Base-by-base conservation (phyloP, 2,329 filamentous ascomycete species). In the Aspergillus fumigatus region DNA sequence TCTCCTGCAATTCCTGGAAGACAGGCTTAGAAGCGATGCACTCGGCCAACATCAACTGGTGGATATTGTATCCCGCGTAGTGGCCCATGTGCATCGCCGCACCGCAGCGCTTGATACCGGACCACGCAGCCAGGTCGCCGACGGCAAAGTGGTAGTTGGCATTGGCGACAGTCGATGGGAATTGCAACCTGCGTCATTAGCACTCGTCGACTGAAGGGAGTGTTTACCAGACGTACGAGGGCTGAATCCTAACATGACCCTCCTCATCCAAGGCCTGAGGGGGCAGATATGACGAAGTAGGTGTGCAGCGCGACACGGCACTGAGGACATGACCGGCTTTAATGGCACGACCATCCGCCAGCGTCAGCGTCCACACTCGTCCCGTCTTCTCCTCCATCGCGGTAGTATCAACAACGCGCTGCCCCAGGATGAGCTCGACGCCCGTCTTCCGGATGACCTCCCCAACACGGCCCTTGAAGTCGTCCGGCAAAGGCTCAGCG, bases 51-150 rank as follows among this genome's bases (percentile, higher is more conserved):
- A 89, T 84, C 25, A 79, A 75, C 72, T 88, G 82, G 73, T 89
- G 82, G 53, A 88, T 81, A 68, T 92, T 92, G 53, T 80, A 73
- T 6, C 84, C 88, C 3, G 83, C 82, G 59, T 82, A 79, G 65
- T 86, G 83, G 40, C 88, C 89, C 78, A 87, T 85, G 67, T 88
- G 83, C 82, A 92, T 89, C 35, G 89, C 89, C 17, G 80, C 83
- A 25, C 89, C 89, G 65, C 87, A 90, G 48, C 89, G 86, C 77
- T 91, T 92, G 75, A 93, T 91, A 47, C 88, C 89, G 0, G 86
- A 82, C 89, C 89, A 92, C 50, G 78, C 76, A 32, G 82, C 82
- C 17, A 89, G 76, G 67, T 93, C 89, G 17, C 89, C 89, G 25
- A 84, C 79, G 11, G 85, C 88, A 65, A 87, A 88, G 70, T 92